These are phyloP conservation scores for Tetrapisispora nanseiensis DNA, from an alignment of 805 yeast species.

Conservation along the genomic window DNA sequence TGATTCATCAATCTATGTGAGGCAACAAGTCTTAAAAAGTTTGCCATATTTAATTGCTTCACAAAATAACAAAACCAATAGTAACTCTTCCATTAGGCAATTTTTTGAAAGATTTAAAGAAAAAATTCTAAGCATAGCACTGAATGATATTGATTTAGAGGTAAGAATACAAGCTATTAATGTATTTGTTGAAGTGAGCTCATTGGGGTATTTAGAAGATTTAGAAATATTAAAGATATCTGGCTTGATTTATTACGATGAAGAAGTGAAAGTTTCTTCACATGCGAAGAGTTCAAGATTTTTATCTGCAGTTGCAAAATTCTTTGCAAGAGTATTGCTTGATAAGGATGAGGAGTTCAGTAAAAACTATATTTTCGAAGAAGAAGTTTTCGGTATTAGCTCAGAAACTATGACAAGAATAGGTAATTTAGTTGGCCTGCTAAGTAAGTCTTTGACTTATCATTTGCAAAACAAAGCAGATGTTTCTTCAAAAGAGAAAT, in stretches of 20 bases:
- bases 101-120: slow-evolving; percentile 66
- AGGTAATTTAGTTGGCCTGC: slow-evolving; percentile 20
- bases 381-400: slow-evolving; percentile 10
- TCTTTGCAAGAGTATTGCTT: slow-evolving; percentile 37
- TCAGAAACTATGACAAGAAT: slow-evolving; percentile 14
- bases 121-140: slow-evolving; percentile 55
- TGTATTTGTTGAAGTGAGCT: slow-evolving; percentile 45
- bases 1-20: slow-evolving; percentile 53
- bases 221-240: slow-evolving; percentile 39
- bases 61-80: slow-evolving; percentile 25
- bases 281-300: slow-evolving; percentile 27
- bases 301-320: slow-evolving; percentile 43
- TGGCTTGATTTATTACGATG: slow-evolving; percentile 35
- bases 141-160: slow-evolving; percentile 43
- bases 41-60: slow-evolving; percentile 37
- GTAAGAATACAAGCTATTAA: slow-evolving; percentile 44
- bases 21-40: slow-evolving; percentile 53
- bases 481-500: slow-evolving; percentile 7
- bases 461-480: slow-evolving; percentile 9
- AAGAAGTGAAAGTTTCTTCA: slow-evolving; percentile 24
- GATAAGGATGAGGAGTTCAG: slow-evolving; percentile 32
- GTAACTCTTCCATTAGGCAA: slow-evolving; percentile 56
- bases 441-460: slow-evolving; percentile 18
- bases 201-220: slow-evolving; percentile 55
- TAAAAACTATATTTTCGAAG: slow-evolving; percentile 24